Evolutionary conservation across 2,329 filamentous ascomycete genomes (phyloP), one percentile per base, ranked within the genome.

Genomic region (Dichotomopilus funicola): DNA sequence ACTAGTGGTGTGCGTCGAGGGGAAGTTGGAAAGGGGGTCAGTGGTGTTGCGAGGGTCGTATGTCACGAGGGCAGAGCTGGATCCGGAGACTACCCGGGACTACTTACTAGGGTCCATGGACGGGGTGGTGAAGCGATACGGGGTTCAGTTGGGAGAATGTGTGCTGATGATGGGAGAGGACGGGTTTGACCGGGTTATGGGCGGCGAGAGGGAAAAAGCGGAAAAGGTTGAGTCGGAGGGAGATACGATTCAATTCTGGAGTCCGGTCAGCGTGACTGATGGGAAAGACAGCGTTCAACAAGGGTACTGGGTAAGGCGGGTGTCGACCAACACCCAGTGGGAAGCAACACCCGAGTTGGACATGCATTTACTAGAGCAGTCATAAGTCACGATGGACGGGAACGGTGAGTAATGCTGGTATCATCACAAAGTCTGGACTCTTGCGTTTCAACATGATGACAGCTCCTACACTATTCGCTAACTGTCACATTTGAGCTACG

Each of bases 291-390:
- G 1, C 35, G 13, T 49, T 5, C 44, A 54, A 1, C 41, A 37
- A 1, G 57, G 57, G 27, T 59, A 59, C 33, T 59, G 57, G 57
- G 40, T 59, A 1, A 41, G 57, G 48, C 45, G 48, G 41, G 51
- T 56, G n/a, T 31, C 35, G 19, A 27, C 19, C 19, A 27, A 27
- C 19, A 27, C 19, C 10, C 40, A 11, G 5, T 42, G 3, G 40
- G 40, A 42, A 42, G 40, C 19, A 27, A 27, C 19, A 27, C 19
- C 19, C 19, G 19, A 27, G 19, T 27, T 12, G 6, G 40, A 42
- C 40, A 13, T n/a, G 11, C 37, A 9, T 9, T 12, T 40, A 2
- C 8, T 40, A 12, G 12, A 9, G 37, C 37, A 40, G 37, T 42
- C 13, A 6, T 42, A 11, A 12, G 3, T 9, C 11, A 38, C 37